Conservation (phyloP, 306 rosid species). For the Vigna mungo region DNA sequence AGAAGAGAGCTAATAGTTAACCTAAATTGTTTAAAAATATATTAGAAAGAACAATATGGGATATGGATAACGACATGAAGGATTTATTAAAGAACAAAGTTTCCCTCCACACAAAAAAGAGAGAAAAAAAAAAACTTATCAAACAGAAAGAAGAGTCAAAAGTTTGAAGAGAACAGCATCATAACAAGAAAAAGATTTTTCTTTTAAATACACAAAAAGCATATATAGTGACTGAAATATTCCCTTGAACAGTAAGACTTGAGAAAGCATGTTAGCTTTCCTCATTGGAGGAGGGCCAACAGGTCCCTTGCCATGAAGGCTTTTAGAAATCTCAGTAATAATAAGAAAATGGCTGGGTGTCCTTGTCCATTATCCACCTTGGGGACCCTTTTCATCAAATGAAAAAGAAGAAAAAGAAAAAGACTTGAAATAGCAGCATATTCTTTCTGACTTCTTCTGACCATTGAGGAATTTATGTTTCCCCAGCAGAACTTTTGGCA, state of each 20-base stretch:
- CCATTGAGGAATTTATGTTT: constrained; percentile 45
- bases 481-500: constrained; percentile 40
- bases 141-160: constrained; percentile 1
- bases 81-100: background rate
- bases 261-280: constrained; percentile 62
- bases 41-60: background rate
- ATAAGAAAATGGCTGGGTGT: constrained; percentile 54
- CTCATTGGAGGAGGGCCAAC: constrained; percentile 56
- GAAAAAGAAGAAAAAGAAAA: background rate
- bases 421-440: constrained; percentile 50
- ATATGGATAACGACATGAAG: background rate
- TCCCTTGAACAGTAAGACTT: constrained; percentile 40
- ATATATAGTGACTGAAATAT: constrained; percentile 46
- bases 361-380: constrained; percentile 54
- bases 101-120: background rate
- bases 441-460: constrained; percentile 46
- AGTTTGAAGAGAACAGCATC: constrained; percentile 25
- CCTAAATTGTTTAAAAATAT: background rate
- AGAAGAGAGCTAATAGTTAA: too few relatives aligned
- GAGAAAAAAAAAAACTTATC: background rate
- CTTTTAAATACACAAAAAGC: background rate
- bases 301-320: constrained; percentile 49
- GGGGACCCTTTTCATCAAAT: constrained; percentile 49
- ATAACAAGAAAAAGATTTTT: background rate
- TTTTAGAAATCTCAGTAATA: constrained; percentile 52